Evolutionary conservation across 2,329 filamentous ascomycete genomes (phyloP).

Genomic region (Colletotrichum ledebouriae): DNA sequence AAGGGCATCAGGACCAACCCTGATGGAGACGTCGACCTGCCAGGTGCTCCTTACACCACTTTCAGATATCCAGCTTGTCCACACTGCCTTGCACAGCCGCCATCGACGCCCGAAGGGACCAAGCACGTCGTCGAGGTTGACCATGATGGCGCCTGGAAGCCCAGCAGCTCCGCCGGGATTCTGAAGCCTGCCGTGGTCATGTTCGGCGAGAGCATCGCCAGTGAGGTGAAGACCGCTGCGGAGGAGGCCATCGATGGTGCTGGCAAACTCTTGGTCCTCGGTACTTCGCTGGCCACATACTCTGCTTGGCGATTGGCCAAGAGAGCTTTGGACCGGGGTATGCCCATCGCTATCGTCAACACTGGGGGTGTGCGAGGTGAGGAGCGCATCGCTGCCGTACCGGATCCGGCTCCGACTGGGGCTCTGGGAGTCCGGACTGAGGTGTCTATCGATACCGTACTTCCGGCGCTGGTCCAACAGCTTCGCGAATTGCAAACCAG

Average conservation of each 20-base stretch:
- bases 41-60: constrained; percentile 86
- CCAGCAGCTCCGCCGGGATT: constrained; percentile 78
- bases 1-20: constrained; percentile 87
- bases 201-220: constrained; percentile 91
- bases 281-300: constrained; percentile 93
- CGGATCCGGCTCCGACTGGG: constrained; percentile 66
- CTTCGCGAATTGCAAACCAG: constrained; percentile 53
- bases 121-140: constrained; percentile 77
- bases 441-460: constrained; percentile 67
- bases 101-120: constrained; percentile 66
- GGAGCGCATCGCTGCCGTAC: constrained; percentile 74
- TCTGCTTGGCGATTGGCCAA: constrained; percentile 93
- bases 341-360: constrained; percentile 90
- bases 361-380: constrained; percentile 87
- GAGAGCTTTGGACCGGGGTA: constrained; percentile 82
- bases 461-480: constrained; percentile 69
- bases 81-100: constrained; percentile 77
- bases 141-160: constrained; percentile 81
- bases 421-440: constrained; percentile 69
- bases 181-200: constrained; percentile 95
- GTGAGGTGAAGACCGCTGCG: constrained; percentile 77
- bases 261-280: constrained; percentile 81
- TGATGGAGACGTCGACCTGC: constrained; percentile 93
- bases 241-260: constrained; percentile 85
- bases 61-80: constrained; percentile 95